Evolutionary conservation across 2,329 filamentous ascomycete genomes (phyloP).

Genomic region (Metarhizium sp.): DNA sequence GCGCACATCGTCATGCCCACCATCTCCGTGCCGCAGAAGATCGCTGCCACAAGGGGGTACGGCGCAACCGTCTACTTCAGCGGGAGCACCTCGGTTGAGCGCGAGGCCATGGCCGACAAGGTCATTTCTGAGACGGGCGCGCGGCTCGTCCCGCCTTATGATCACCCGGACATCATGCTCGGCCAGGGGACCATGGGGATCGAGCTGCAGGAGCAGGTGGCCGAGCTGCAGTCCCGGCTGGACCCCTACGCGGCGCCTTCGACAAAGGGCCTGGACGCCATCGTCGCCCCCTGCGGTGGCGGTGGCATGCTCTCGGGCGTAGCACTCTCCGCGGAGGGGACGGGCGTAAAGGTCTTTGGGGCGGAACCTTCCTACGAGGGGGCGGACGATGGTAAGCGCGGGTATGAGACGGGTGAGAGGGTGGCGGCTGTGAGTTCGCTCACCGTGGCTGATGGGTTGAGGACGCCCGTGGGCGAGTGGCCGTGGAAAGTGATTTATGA

Average conservation of each 20-base stretch:
- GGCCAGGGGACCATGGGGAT: constrained; percentile 87
- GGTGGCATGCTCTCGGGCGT: constrained; percentile 82
- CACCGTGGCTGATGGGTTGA: constrained; percentile 81
- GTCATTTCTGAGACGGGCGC: constrained; percentile 66
- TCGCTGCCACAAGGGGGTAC: constrained; percentile 70
- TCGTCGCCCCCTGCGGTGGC: constrained; percentile 79
- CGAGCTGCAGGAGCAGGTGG: constrained; percentile 70
- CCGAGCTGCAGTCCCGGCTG: constrained; percentile 25
- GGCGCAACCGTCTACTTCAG: constrained; percentile 73
- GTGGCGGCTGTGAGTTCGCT: constrained; percentile 62
- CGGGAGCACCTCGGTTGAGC: constrained; percentile 69
- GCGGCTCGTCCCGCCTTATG: constrained; percentile 78
- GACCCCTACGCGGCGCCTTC: constrained; percentile 1
- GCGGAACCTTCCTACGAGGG: constrained; percentile 77
- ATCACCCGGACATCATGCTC: constrained; percentile 84
- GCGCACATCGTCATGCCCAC: constrained; percentile 87
- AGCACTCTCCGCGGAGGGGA: constrained; percentile 65
- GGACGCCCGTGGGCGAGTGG: constrained; percentile 68
- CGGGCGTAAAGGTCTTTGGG: constrained; percentile 69
- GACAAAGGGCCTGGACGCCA: constrained; percentile 44
- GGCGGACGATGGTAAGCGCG: constrained; percentile 71
- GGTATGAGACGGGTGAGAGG: constrained; percentile 53
- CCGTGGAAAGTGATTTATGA: constrained; percentile 75
- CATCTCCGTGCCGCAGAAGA: constrained; percentile 80
- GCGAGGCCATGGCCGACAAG: constrained; percentile 64